Base-by-base conservation (phyloP, 257 asterid species). In the Solanum etuberosum region DNA sequence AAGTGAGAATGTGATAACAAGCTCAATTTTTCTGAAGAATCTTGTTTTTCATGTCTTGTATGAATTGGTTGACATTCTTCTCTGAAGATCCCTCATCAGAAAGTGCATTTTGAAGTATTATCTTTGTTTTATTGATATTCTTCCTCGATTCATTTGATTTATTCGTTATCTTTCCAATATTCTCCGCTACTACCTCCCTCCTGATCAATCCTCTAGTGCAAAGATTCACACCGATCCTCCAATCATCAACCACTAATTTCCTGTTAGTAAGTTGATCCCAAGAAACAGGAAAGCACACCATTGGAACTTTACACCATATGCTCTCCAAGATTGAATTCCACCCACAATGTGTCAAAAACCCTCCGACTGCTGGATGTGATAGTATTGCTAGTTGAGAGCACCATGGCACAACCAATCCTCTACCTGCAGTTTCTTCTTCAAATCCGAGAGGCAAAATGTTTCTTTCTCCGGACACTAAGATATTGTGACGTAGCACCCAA, bases 401-500 rank as follows among this genome's bases (percentile, higher is more conserved):
- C 90, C 90, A 88, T 5, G 43, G 72, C 80, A 88, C 88, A 7
- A 85, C 76, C 48, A 88, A 18, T 9, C 90, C 90, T 85, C 83
- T 78, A 2, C 25, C 90, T 65, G 29, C 63, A 2, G 83, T 51
- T 25, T 72, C 73, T 23, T 85, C 76, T 14, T 34, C 83, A 61
- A 85, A 88, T 46, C 84, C 86, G 23, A 7, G 32, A 8, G 90
- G 84, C 37, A 88, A 42, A 37, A 85, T 46, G 25, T 86, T 70
- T 11, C 20, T 25, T 42, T 87, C 91, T 20, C 54, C 72, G 0
- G 73, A 61, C 0, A 4, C 87, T 29, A 87, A 74, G 21, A 89
- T 86, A 43, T 77, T 86, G 11, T 86, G 87, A 27, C 87, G 88
- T 37, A 89, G 78, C 31, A 83, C 90, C 91, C 88, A 89, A 18